A percentile compares a stretch with the other conserved stretches of the same genome.
Conservation (phyloP, 345 rosid genomes). For the Citropsis articulata region DNA sequence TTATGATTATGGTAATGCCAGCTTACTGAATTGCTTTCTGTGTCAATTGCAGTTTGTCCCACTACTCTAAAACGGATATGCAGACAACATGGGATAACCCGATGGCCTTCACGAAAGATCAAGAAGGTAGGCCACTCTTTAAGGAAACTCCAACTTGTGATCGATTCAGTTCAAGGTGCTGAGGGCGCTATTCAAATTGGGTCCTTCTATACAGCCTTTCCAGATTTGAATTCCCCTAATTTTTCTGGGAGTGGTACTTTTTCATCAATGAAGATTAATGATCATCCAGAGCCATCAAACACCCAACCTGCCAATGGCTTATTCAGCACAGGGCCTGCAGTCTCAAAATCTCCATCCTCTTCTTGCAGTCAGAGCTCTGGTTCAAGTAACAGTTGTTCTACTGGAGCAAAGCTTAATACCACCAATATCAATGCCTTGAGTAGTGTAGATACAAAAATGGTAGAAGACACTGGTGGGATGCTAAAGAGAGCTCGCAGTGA, state of each 20-base stretch:
- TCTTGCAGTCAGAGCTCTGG: constrained; percentile 79
- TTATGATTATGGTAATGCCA: background rate
- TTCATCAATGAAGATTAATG: constrained; percentile 31
- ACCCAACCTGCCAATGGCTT: constrained; percentile 36
- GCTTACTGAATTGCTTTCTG: constrained; percentile 14
- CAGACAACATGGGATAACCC: constrained; percentile 83
- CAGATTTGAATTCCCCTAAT: constrained; percentile 67
- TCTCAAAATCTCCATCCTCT: constrained; percentile 64
- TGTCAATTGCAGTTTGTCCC: constrained; percentile 78
- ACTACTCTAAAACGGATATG: constrained; percentile 96
- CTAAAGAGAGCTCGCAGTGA: constrained; percentile 53
- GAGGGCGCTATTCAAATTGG: constrained; percentile 75
- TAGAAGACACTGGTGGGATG: constrained; percentile 32
- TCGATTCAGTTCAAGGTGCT: constrained; percentile 90
- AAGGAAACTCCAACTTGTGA: constrained; percentile 85
- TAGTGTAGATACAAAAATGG: constrained; percentile 23
- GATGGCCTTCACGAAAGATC: constrained; percentile 97
- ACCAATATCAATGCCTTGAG: constrained; percentile 22
- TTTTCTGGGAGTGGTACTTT: constrained; percentile 37
- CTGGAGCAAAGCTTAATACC: constrained; percentile 49
- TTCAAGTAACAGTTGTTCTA: constrained; percentile 64
- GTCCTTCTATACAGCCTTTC: constrained; percentile 83
- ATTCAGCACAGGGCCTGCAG: constrained; percentile 33
- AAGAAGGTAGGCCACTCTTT: constrained; percentile 94
- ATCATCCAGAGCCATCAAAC: constrained; percentile 32